Conservation (phyloP, 805 yeast species). For the Nakazawaea wickerhamii region DNA sequence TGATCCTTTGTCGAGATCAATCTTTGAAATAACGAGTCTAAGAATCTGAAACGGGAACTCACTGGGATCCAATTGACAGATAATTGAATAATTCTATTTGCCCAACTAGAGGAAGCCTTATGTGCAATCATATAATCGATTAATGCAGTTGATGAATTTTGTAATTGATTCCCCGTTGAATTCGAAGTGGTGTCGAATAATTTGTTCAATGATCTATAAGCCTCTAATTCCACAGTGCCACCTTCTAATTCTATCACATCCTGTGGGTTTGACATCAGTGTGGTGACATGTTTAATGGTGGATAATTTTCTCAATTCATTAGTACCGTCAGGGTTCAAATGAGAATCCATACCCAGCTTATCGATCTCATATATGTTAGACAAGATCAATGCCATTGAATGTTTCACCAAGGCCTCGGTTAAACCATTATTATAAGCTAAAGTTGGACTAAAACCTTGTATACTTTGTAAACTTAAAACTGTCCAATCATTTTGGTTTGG, state of each 20-base stretch:
- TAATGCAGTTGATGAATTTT: conserved; percentile 48
- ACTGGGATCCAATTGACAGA: conserved; percentile 78
- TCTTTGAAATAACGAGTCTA: conserved; percentile 14
- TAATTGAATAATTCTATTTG: conserved; percentile 50
- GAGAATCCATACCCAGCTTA: conserved; percentile 14
- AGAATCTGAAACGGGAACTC: conserved; percentile 55
- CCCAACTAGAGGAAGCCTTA: conserved; percentile 38
- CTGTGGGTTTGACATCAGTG: conserved; percentile 19
- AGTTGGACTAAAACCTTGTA: conserved; percentile 34
- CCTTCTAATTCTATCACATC: conserved; percentile 11
- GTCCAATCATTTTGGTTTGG: conserved; percentile 42
- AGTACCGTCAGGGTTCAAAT: neutral
- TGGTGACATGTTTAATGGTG: conserved; percentile 25
- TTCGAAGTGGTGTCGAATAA: conserved; percentile 62
- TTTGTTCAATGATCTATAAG: conserved; percentile 40
- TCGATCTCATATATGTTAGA: conserved; percentile 25
- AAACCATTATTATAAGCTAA: conserved; percentile 29
- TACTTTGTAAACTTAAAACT: conserved; percentile 34
- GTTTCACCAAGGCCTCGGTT: conserved; percentile 25
- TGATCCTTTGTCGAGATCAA: conserved; percentile 32
- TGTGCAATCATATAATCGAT: conserved; percentile 35
- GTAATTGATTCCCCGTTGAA: conserved; percentile 40
- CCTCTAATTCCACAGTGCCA: conserved; percentile 17
- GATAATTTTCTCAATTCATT: conserved; percentile 13
- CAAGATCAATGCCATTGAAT: conserved; percentile 34